Base-by-base conservation (phyloP, 2,329 filamentous ascomycete genomes). In the Lachnellula arida region DNA sequence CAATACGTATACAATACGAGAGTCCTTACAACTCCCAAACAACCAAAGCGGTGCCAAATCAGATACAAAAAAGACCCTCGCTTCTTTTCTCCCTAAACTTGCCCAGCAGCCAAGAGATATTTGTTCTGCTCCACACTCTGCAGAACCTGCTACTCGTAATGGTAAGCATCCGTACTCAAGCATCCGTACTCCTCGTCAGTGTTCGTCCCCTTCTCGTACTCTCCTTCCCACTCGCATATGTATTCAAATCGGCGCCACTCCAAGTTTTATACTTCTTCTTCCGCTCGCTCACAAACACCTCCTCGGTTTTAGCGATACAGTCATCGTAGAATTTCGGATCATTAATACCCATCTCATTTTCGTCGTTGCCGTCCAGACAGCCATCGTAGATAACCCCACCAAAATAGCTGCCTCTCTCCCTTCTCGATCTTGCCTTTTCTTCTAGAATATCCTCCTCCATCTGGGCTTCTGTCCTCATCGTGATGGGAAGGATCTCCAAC, bases 401-500 rank as follows among this genome's bases (percentile, higher is more conserved):
- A 22, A 9, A 22, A 17, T 11, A 39, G 51, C 42, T 47, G 15
- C 37, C 42, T 52, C 53, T 62, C 47, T 46, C 47, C 46, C 12
- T 51, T 47, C 23, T 54, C 53, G 17, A 46, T 35, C 28, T 54
- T 49, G 8, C 49, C 28, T 6, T 46, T 47, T 57, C 58, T 53
- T 58, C 50, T 5, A 11, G 15, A 6, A 32, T 43, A 49, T 57
- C 39, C 32, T 58, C 35, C 19, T 54, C 35, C 40, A 55, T 53
- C 22, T 61, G 47, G n/a, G 54, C 57, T 5, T 12, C 42, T 25
- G 56, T 56, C 17, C 56, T 58, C 2, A 58, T 49, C 0, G 60
- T 56, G 46, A 65, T 47, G 6, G 63, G 61, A 12, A 69, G 43
- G 6, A 68, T 56, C 39, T 70, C 68, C 25, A 68, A 50, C 39